These are phyloP conservation scores for Chaetomium globosum DNA, from an alignment of 2,329 filamentous ascomycete genomes.

Conservation along the genomic window DNA sequence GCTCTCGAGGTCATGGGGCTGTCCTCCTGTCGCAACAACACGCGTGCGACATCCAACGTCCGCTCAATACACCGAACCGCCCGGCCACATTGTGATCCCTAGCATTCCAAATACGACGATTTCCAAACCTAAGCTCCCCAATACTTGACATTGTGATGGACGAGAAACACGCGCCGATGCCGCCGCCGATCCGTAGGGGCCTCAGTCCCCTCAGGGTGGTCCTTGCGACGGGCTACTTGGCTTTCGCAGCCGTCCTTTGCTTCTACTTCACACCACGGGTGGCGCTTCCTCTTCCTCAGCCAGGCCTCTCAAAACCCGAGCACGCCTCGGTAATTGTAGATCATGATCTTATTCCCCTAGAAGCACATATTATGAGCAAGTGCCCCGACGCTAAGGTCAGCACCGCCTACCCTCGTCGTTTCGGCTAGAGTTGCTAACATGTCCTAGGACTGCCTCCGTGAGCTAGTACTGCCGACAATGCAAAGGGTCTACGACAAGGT, in stretches of 20 bases:
- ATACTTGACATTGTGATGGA: slow-evolving; percentile 24
- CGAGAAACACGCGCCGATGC: slow-evolving; percentile 31
- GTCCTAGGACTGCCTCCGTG: slow-evolving; percentile 69
- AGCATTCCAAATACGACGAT: not conserved
- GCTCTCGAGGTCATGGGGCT: not conserved
- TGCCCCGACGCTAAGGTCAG: slow-evolving; percentile 80
- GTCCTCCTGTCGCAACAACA: not conserved
- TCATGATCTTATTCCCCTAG: slow-evolving; percentile 65
- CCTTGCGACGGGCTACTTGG: slow-evolving; percentile 23
- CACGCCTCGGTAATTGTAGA: not conserved
- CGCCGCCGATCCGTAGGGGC: slow-evolving; percentile 31
- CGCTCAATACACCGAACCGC: not conserved
- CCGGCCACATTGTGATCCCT: not conserved
- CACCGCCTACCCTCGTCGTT: not conserved
- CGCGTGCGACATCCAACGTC: not conserved
- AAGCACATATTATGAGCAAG: slow-evolving; percentile 97
- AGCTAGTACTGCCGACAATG: slow-evolving; percentile 86
- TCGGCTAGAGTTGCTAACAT: slow-evolving; percentile 12
- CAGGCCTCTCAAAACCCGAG: not conserved
- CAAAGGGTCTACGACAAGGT: slow-evolving; percentile 78
- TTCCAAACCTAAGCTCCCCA: not conserved
- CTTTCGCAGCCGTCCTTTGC: slow-evolving; percentile 21
- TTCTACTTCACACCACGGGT: slow-evolving; percentile 20
- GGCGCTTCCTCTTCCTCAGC: not conserved
- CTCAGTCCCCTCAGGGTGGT: slow-evolving; percentile 25